These are phyloP conservation scores for Phytophthora palmivora DNA, from an alignment of 352 stramenopile genomes.

Conservation along the genomic window DNA sequence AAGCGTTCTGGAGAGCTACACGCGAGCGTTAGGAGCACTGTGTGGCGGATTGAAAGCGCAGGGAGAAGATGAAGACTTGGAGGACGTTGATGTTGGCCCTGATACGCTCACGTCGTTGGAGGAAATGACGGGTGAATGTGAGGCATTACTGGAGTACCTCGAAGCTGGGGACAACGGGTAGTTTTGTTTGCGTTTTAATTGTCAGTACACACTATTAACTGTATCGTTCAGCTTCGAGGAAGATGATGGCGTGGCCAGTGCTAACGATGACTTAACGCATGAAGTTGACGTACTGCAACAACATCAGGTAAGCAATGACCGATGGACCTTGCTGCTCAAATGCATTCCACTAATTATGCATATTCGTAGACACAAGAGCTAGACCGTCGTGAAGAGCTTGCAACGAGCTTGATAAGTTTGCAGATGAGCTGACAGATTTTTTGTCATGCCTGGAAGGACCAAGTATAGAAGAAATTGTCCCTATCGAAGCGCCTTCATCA, in stretches of 20 bases:
- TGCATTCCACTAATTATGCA: neutral
- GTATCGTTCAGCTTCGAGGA: neutral
- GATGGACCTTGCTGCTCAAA: neutral
- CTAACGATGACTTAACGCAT: too few species aligned
- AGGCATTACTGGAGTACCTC: slow-evolving; percentile 32
- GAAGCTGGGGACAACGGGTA: slow-evolving; percentile 15
- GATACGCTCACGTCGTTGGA: slow-evolving; percentile 29
- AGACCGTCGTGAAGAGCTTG: slow-evolving; percentile 12
- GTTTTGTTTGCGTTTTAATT: neutral
- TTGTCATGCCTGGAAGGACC: slow-evolving; percentile 13
- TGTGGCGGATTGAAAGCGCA: slow-evolving; percentile 34
- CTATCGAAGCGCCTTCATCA: neutral
- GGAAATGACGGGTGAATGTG: slow-evolving; percentile 29
- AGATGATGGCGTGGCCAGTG: neutral
- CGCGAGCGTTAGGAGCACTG: slow-evolving; percentile 26
- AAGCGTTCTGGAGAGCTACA: slow-evolving; percentile 28
- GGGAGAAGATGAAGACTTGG: slow-evolving; percentile 2
- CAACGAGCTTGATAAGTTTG: slow-evolving; percentile 39
- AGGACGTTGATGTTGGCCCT: neutral
- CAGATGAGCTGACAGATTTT: slow-evolving; percentile 35
- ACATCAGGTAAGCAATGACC: slow-evolving; percentile 7
- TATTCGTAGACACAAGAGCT: slow-evolving; percentile 5
- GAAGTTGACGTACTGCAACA: neutral
- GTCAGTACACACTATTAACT: neutral
- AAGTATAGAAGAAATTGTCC: neutral